Evolutionary conservation across 108 stramenopile species (phyloP).

Genomic region (Aureococcus anophagefferens): DNA sequence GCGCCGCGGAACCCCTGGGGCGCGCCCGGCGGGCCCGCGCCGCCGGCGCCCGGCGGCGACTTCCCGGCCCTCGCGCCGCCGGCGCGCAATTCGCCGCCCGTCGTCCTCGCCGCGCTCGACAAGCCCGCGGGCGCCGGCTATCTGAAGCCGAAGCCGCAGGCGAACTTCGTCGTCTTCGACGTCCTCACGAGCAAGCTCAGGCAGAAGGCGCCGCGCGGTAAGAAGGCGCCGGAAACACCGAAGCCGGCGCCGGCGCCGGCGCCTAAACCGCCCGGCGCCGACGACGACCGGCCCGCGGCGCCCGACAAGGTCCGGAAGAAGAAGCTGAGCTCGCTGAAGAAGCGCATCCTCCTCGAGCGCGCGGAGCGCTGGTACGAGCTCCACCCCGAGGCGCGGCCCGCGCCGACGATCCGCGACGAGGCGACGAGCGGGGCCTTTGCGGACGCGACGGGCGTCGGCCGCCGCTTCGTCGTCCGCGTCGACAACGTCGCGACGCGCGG

Average conservation of each 20-base stretch:
- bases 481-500: background rate
- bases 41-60: too few species aligned
- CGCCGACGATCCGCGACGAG: too few species aligned
- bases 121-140: background rate
- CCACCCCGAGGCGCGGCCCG: background rate
- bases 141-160: background rate
- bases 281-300: too few species aligned
- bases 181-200: background rate
- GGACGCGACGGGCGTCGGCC: too few species aligned
- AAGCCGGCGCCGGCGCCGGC: background rate
- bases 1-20: too few species aligned
- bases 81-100: too few species aligned
- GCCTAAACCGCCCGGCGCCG: too few species aligned
- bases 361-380: background rate
- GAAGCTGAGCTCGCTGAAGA: background rate
- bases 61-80: too few species aligned
- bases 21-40: too few species aligned
- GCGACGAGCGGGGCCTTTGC: too few species aligned
- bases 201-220: background rate
- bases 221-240: background rate
- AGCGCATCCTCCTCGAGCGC: background rate
- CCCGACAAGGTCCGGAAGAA: background rate
- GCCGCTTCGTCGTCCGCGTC: background rate
- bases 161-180: background rate
- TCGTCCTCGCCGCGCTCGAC: background rate